These are phyloP conservation scores for Botrytis galanthina DNA, from an alignment of 2,329 filamentous ascomycete genomes.

Conservation along the genomic window DNA sequence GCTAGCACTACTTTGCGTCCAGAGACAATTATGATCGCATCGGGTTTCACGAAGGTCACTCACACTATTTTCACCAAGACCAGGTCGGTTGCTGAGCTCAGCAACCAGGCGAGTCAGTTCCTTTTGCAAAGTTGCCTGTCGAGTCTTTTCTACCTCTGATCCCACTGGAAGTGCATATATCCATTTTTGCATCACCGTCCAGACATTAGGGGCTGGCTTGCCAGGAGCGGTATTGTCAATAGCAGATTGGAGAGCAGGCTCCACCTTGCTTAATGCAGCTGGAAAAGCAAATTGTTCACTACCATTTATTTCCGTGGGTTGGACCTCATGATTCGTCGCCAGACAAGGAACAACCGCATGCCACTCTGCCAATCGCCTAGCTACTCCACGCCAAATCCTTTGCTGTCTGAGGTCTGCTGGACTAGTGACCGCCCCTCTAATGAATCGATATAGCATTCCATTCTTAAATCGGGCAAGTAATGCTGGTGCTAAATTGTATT, in stretches of 20 bases:
- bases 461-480: slow-evolving; percentile 92
- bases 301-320: slow-evolving; percentile 41
- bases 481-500: slow-evolving; percentile 76
- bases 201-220: slow-evolving; percentile 79
- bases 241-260: slow-evolving; percentile 42
- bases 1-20: slow-evolving; percentile 16
- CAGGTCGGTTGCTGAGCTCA: slow-evolving; percentile 72
- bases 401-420: slow-evolving; percentile 76
- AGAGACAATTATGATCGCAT: slow-evolving; percentile 14
- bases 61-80: slow-evolving; percentile 73
- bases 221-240: slow-evolving; percentile 57
- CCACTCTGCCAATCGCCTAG: slow-evolving; percentile 85
- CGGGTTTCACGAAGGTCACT: slow-evolving; percentile 38
- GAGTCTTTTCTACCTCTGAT: slow-evolving; percentile 65
- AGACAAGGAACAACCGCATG: slow-evolving; percentile 71
- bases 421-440: slow-evolving; percentile 75
- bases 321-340: slow-evolving; percentile 36
- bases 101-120: slow-evolving; percentile 71
- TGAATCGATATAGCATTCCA: slow-evolving; percentile 90
- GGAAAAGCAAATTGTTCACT: slow-evolving; percentile 36
- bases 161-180: slow-evolving; percentile 76
- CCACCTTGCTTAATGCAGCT: slow-evolving; percentile 37
- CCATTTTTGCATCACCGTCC: slow-evolving; percentile 97
- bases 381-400: slow-evolving; percentile 78
- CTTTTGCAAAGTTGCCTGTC: slow-evolving; percentile 66